These are phyloP conservation scores for Priceomyces medius DNA, from an alignment of 805 yeast species.

Conservation along the genomic window DNA sequence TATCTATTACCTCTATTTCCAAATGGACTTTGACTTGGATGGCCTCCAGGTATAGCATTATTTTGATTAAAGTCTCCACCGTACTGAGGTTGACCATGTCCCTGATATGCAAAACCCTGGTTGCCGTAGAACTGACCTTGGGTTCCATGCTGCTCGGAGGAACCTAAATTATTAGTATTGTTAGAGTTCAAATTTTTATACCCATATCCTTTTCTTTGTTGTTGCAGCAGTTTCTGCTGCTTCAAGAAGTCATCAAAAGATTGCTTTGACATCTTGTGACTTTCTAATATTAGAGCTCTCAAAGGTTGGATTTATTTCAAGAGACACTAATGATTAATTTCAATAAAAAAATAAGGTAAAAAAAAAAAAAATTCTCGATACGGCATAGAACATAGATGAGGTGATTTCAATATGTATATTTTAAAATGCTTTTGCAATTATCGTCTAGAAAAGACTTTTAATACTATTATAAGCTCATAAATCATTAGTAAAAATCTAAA, in stretches of 20 bases:
- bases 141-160: conserved; percentile 1
- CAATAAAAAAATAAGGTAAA: neutral
- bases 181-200: conserved; percentile 12
- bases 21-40: neutral
- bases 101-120: neutral
- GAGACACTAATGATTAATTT: neutral
- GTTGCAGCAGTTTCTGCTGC: conserved; percentile 41
- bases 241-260: conserved; percentile 55
- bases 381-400: conserved; percentile 1
- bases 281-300: conserved; percentile 1
- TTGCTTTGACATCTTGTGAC: conserved; percentile 24
- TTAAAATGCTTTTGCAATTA: neutral
- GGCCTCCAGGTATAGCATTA: neutral
- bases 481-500: neutral
- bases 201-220: conserved; percentile 30
- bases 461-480: neutral
- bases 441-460: neutral
- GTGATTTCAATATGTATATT: neutral
- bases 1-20: conserved; percentile 5
- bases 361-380: neutral
- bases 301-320: neutral
- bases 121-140: neutral
- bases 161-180: conserved; percentile 11
- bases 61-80: conserved; percentile 1
- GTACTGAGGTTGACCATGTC: neutral